These are phyloP conservation scores for Tremellales sp. DNA, from an alignment of 1,284 basidiomycete genomes.

Conservation along the genomic window DNA sequence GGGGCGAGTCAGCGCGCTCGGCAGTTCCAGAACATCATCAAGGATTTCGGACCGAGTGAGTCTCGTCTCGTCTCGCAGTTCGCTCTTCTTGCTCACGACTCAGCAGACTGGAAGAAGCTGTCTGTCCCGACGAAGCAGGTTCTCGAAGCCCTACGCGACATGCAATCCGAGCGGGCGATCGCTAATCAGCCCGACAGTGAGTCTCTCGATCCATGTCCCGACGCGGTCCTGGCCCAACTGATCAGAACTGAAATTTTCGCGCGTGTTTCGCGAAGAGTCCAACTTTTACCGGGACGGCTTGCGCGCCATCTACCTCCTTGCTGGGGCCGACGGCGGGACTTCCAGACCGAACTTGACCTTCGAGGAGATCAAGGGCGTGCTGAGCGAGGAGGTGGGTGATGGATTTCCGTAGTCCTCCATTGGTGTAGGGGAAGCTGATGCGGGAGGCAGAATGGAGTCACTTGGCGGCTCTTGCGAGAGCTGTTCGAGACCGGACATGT, in stretches of 20 bases:
- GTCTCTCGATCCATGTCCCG: not conserved
- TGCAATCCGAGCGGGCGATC: conserved; percentile 21
- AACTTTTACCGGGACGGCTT: conserved; percentile 13
- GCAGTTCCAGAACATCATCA: conserved; percentile 4
- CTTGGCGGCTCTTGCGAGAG: conserved; percentile 29
- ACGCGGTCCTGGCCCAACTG: not conserved
- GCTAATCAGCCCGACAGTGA: conserved; percentile 16
- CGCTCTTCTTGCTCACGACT: not conserved
- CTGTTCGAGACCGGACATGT: conserved; percentile 21
- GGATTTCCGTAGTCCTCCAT: not conserved
- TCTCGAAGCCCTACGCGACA: conserved; percentile 17
- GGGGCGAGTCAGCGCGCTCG: not conserved
- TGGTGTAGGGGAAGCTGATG: not conserved
- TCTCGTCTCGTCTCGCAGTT: not conserved
- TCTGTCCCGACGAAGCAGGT: conserved; percentile 10
- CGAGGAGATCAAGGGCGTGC: conserved; percentile 26
- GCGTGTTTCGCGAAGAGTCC: conserved; percentile 10
- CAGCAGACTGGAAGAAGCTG: conserved; percentile 13
- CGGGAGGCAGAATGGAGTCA: conserved; percentile 26
- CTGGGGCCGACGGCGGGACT: conserved; percentile 8
- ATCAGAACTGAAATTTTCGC: conserved; percentile 1
- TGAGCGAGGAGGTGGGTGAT: conserved; percentile 27
- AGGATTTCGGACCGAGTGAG: conserved; percentile 17
- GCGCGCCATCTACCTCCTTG: conserved; percentile 11
- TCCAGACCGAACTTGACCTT: conserved; percentile 17